These are phyloP conservation scores for Cyberlindnera samutprakarnensis DNA, from an alignment of 805 yeast genomes.

Conservation along the genomic window DNA sequence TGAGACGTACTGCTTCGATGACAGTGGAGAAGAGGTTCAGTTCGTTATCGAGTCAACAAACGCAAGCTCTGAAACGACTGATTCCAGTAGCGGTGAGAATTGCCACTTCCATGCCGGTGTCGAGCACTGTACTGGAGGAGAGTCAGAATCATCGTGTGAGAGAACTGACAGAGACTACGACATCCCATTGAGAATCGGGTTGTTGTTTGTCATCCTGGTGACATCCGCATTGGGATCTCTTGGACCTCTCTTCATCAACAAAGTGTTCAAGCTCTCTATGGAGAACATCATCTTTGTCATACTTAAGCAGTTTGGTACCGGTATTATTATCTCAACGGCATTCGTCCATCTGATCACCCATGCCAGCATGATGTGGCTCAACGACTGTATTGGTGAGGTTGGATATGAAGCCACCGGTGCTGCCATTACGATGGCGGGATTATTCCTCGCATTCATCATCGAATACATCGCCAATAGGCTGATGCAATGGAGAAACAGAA, in stretches of 20 bases:
- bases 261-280: conserved; percentile 4
- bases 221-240: conserved; percentile 11
- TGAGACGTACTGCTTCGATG: too few relatives aligned
- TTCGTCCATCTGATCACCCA: conserved; percentile 16
- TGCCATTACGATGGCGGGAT: conserved; percentile 16
- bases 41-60: too few relatives aligned
- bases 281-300: conserved; percentile 8
- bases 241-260: conserved; percentile 12
- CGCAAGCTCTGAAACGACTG: too few relatives aligned
- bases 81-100: conserved; percentile 5
- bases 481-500: conserved; percentile 2
- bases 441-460: conserved; percentile 12
- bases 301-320: conserved; percentile 16
- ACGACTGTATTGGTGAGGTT: conserved; percentile 12
- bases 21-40: too few relatives aligned
- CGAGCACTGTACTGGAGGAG: conserved; percentile 17
- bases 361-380: conserved; percentile 14
- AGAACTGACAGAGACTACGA: conserved; percentile 10
- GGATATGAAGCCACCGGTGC: conserved; percentile 13
- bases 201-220: conserved; percentile 11
- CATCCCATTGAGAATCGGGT: conserved; percentile 14
- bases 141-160: conserved; percentile 10
- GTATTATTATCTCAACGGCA: conserved; percentile 16
- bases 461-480: conserved; percentile 12
- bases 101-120: conserved; percentile 21